These are phyloP conservation scores for Salix suchowensis DNA, from an alignment of 345 rosid genomes.

Conservation along the genomic window DNA sequence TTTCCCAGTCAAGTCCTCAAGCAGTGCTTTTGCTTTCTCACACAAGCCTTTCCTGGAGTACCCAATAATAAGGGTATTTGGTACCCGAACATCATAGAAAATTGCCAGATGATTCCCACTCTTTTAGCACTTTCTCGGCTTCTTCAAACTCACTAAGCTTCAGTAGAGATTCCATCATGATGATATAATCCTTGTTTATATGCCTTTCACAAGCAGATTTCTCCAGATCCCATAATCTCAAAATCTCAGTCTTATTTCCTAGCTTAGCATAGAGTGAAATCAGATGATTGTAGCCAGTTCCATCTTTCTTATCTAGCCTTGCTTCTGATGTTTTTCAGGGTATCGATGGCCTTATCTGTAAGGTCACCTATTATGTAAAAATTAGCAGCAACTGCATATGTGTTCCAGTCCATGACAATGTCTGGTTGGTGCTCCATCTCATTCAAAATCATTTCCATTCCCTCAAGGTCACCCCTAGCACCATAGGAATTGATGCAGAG, in stretches of 20 bases:
- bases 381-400: slow-evolving; percentile 71
- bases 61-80: slow-evolving; percentile 38
- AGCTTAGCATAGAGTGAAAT: slow-evolving; percentile 67
- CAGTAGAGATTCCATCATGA: slow-evolving; percentile 59
- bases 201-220: slow-evolving; percentile 57
- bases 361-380: slow-evolving; percentile 57
- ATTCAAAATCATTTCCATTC: slow-evolving; percentile 44
- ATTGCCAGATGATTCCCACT: slow-evolving; percentile 73
- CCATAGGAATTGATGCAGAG: slow-evolving; percentile 73
- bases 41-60: slow-evolving; percentile 36
- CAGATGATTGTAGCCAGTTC: slow-evolving; percentile 60
- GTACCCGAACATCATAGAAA: slow-evolving; percentile 56
- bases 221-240: slow-evolving; percentile 64
- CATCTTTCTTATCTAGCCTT: slow-evolving; percentile 60
- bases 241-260: slow-evolving; percentile 55
- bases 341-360: slow-evolving; percentile 40
- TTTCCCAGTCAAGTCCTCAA: slow-evolving; percentile 41
- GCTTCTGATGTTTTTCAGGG: slow-evolving; percentile 58
- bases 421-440: slow-evolving; percentile 65
- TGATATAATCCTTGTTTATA: slow-evolving; percentile 61
- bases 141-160: slow-evolving; percentile 61
- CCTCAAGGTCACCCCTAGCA: slow-evolving; percentile 45
- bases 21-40: slow-evolving; percentile 59
- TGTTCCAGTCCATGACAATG: slow-evolving; percentile 74
- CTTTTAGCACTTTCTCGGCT: slow-evolving; percentile 56